These are phyloP conservation scores for Candida silvicultrix DNA, from an alignment of 805 yeast species.

Conservation along the genomic window DNA sequence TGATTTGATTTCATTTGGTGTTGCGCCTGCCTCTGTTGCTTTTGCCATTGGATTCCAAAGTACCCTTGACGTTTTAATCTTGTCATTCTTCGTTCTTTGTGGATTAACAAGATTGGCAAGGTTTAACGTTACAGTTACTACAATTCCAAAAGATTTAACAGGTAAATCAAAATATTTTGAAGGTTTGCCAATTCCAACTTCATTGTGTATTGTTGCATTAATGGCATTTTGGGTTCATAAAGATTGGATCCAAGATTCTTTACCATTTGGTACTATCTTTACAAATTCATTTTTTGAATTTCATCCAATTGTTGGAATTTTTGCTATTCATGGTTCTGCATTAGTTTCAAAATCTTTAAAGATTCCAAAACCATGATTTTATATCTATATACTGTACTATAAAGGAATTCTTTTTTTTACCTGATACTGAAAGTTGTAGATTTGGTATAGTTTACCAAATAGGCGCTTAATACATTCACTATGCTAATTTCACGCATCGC, in stretches of 20 bases:
- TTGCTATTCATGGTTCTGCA: conserved; percentile 77
- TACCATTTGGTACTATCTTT: conserved; percentile 64
- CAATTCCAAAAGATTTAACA: conserved; percentile 79
- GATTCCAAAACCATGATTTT: conserved; percentile 69
- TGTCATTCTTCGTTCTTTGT: conserved; percentile 84
- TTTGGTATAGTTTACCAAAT: too few species aligned
- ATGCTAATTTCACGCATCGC: too few species aligned
- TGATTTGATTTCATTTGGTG: conserved; percentile 90
- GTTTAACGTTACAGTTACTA: conserved; percentile 89
- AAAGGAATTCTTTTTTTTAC: too few species aligned
- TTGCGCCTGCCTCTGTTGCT: conserved; percentile 91
- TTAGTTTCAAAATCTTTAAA: conserved; percentile 88
- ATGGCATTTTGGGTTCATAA: conserved; percentile 66
- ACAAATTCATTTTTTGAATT: conserved; percentile 57
- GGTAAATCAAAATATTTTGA: conserved; percentile 93
- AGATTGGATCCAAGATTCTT: conserved; percentile 37
- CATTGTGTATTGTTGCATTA: conserved; percentile 62
- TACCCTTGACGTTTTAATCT: conserved; percentile 68
- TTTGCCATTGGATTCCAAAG: conserved; percentile 87
- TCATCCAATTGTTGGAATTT: conserved; percentile 63
- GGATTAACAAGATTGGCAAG: conserved; percentile 93
- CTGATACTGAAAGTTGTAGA: too few species aligned
- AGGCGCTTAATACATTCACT: too few species aligned
- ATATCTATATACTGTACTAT: background rate
- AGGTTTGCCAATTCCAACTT: conserved; percentile 94